Percentiles rank a stretch among this genome's conserved stretches.
Evolutionary conservation across 805 yeast species (phyloP).

Genomic region (Danielozyma ontarioensis): DNA sequence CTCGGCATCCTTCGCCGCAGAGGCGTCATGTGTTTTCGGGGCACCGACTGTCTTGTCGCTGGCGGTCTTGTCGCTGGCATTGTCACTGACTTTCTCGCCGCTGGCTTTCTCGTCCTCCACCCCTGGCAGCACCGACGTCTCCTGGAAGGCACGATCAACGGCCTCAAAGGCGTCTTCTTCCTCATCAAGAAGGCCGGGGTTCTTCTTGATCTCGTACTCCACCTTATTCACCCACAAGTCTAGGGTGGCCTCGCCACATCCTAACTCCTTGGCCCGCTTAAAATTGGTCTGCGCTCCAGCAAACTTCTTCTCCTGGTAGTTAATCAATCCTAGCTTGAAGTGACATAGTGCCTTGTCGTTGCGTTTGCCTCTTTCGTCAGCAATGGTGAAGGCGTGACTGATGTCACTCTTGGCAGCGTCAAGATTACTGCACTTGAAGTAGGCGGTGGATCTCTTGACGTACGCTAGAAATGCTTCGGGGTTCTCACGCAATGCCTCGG

Average conservation of each 20-base stretch:
- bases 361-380: constrained; percentile 42
- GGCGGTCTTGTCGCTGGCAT: constrained; percentile 1
- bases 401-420: constrained; percentile 46
- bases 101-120: no score
- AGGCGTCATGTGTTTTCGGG: constrained; percentile 1
- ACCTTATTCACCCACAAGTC: constrained; percentile 43
- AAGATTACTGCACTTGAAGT: constrained; percentile 43
- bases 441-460: constrained; percentile 44
- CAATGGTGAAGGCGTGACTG: constrained; percentile 39
- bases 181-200: constrained; percentile 7
- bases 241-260: constrained; percentile 42
- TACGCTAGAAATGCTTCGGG: constrained; percentile 44
- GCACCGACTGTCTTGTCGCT: constrained; percentile 1
- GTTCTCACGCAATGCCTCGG: constrained; percentile 35
- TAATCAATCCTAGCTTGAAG: constrained; percentile 44
- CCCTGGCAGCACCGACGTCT: background rate
- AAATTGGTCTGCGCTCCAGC: constrained; percentile 38
- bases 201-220: constrained; percentile 23
- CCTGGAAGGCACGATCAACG: constrained; percentile 3
- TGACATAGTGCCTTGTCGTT: constrained; percentile 43
- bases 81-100: constrained; percentile 2
- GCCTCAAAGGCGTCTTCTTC: constrained; percentile 6
- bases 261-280: constrained; percentile 35
- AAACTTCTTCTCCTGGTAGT: constrained; percentile 40
- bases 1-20: constrained; percentile 1